Evolutionary conservation across 805 yeast genomes (phyloP).

Genomic region (Saccharomycopsis sp.): DNA sequence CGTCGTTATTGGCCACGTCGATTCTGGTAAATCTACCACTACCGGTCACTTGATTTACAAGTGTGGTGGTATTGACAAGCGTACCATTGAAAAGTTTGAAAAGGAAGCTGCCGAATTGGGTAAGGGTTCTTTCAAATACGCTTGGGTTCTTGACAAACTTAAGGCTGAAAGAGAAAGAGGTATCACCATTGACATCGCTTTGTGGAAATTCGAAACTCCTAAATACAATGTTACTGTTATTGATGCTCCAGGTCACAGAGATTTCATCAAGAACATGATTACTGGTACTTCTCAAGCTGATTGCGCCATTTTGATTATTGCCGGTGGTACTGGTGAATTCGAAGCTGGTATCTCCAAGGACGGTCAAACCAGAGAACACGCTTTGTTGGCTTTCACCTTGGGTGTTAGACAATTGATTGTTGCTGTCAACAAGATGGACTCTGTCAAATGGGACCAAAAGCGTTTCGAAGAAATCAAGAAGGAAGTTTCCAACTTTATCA

Average conservation of each 20-base stretch:
- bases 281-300: slow-evolving; percentile 95
- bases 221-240: slow-evolving; percentile 84
- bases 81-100: slow-evolving; percentile 97
- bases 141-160: slow-evolving; percentile 93
- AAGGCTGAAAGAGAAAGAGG: slow-evolving; percentile 97
- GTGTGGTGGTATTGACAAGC: slow-evolving; percentile 99
- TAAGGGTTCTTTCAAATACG: slow-evolving; percentile 96
- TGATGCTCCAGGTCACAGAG: slow-evolving; percentile 97
- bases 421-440: slow-evolving; percentile 93
- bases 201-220: slow-evolving; percentile 90
- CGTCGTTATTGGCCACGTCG: slow-evolving; percentile 99
- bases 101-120: slow-evolving; percentile 97
- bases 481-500: slow-evolving; percentile 73
- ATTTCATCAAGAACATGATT: slow-evolving; percentile 97
- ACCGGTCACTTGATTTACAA: slow-evolving; percentile 98
- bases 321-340: slow-evolving; percentile 91
- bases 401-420: slow-evolving; percentile 83
- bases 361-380: slow-evolving; percentile 95
- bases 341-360: slow-evolving; percentile 93
- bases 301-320: slow-evolving; percentile 83
- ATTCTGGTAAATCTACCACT: slow-evolving; percentile 97
- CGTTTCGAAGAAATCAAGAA: slow-evolving; percentile 67
- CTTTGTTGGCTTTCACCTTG: slow-evolving; percentile 79
- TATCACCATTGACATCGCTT: slow-evolving; percentile 90
- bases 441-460: slow-evolving; percentile 77